phyloP scores from a whole-genome alignment of 129 eudicot species.

The Tagetes erecta region DNA sequence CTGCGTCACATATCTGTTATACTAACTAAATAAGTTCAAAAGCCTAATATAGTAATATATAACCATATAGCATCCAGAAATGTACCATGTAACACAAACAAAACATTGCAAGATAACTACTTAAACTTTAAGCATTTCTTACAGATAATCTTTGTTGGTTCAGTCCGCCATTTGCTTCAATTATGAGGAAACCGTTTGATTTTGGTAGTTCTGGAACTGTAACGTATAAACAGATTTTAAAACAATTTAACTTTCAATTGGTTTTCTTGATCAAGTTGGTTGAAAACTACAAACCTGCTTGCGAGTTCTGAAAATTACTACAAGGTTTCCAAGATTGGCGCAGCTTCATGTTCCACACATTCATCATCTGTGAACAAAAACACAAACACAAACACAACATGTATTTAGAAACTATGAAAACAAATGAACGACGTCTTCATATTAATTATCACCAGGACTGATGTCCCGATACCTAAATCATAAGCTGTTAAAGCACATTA shows the following conservation, averaged over 20 bases:
- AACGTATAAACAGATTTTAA: constrained; percentile 18
- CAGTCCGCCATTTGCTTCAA: constrained; percentile 98
- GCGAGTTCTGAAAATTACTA: constrained; percentile 48
- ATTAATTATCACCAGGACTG: not conserved
- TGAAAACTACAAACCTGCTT: constrained; percentile 59
- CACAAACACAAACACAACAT: not conserved
- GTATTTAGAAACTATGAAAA: not conserved
- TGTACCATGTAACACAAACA: not conserved
- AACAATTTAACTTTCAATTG: not conserved
- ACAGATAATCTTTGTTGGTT: constrained; percentile 98
- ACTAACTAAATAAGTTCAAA: constrained; percentile 14
- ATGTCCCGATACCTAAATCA: not conserved
- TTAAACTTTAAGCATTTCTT: not conserved
- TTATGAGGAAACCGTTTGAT: constrained; percentile 87
- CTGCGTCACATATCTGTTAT: constrained; percentile 95
- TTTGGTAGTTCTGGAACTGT: constrained; percentile 58
- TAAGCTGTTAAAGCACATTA: not conserved
- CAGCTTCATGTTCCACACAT: constrained; percentile 71
- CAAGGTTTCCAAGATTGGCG: constrained; percentile 91
- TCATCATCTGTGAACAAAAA: constrained; percentile 47
- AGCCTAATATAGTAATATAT: not conserved
- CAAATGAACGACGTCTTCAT: constrained; percentile 5
- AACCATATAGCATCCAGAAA: not conserved
- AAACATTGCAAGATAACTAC: not conserved
- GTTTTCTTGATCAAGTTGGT: constrained; percentile 11